phyloP scores from a whole-genome alignment of 1,284 basidiomycete species.

The Ceratobasidium sp. region DNA sequence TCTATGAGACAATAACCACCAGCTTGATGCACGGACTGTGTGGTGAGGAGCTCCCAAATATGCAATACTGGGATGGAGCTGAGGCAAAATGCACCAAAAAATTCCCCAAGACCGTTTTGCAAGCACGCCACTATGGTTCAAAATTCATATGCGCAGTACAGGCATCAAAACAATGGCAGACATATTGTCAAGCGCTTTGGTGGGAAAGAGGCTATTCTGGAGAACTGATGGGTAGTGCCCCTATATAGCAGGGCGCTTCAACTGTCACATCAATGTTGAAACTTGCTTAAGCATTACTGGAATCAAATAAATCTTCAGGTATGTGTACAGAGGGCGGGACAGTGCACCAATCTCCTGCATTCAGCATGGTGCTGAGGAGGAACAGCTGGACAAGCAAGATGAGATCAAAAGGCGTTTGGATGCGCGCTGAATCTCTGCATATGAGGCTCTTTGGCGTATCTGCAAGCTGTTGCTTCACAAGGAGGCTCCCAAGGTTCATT shows the following conservation, averaged over 20 bases:
- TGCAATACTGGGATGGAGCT: background rate
- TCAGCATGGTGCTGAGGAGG: background rate
- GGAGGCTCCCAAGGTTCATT: conserved; percentile 51
- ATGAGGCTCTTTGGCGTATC: conserved; percentile 52
- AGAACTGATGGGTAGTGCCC: conserved; percentile 54
- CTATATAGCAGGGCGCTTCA: conserved; percentile 48
- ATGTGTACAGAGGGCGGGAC: conserved; percentile 58
- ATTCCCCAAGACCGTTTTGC: conserved; percentile 49
- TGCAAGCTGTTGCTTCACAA: conserved; percentile 50
- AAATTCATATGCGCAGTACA: no score
- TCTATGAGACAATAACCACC: conserved; percentile 50
- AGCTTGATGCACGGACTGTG: conserved; percentile 60
- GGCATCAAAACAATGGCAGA: no score
- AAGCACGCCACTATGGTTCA: conserved; percentile 50
- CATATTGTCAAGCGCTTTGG: background rate
- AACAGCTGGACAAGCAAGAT: background rate
- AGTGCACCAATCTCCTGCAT: conserved; percentile 49
- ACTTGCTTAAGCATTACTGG: conserved; percentile 48
- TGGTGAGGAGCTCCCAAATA: conserved; percentile 42
- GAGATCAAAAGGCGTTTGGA: conserved; percentile 50
- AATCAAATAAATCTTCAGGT: conserved; percentile 58
- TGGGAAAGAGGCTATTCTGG: conserved; percentile 38
- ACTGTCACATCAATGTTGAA: conserved; percentile 61
- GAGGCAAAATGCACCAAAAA: conserved; percentile 52
- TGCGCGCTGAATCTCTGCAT: conserved; percentile 52